Conservation (phyloP, 2,329 filamentous ascomycete species). For the Septoria linicola region DNA sequence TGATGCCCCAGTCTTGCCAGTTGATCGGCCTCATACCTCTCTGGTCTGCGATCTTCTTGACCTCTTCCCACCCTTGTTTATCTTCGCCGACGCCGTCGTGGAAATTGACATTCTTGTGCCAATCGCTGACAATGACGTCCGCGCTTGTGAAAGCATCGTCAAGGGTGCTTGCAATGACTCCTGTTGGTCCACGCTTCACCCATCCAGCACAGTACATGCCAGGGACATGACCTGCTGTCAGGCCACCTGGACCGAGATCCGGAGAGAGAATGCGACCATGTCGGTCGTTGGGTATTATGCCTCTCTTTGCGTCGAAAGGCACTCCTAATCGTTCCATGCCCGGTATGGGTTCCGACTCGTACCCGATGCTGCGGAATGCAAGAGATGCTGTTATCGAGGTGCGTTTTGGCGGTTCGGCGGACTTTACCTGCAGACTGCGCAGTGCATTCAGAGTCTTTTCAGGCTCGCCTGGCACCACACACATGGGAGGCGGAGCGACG, state of each 20-base stretch:
- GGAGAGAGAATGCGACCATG: slow-evolving; percentile 66
- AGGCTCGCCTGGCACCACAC: slow-evolving; percentile 30
- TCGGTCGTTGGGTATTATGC: slow-evolving; percentile 80
- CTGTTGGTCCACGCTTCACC: slow-evolving; percentile 93
- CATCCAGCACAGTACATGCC: slow-evolving; percentile 92
- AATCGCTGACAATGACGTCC: slow-evolving; percentile 79
- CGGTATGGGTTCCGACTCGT: slow-evolving; percentile 74
- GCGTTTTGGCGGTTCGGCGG: slow-evolving; percentile 34
- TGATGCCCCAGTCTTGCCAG: slow-evolving; percentile 84
- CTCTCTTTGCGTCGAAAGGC: slow-evolving; percentile 70
- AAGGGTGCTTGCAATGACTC: slow-evolving; percentile 96
- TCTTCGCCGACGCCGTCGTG: slow-evolving; percentile 41
- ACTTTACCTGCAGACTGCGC: slow-evolving; percentile 30
- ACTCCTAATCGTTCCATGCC: slow-evolving; percentile 73
- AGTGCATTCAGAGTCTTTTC: slow-evolving; percentile 33
- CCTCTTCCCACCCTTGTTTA: slow-evolving; percentile 70
- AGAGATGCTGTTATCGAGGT: slow-evolving; percentile 60
- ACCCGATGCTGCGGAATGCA: slow-evolving; percentile 93
- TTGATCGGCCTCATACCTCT: slow-evolving; percentile 63
- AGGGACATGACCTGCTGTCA: slow-evolving; percentile 55
- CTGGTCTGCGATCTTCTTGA: slow-evolving; percentile 60
- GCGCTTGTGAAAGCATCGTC: slow-evolving; percentile 87
- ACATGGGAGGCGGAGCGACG: slow-evolving; percentile 10
- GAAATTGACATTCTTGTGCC: slow-evolving; percentile 54
- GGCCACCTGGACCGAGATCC: slow-evolving; percentile 40